phyloP scores from a whole-genome alignment of 2,329 filamentous ascomycete genomes.

The Plectosphaerella cucumerina region DNA sequence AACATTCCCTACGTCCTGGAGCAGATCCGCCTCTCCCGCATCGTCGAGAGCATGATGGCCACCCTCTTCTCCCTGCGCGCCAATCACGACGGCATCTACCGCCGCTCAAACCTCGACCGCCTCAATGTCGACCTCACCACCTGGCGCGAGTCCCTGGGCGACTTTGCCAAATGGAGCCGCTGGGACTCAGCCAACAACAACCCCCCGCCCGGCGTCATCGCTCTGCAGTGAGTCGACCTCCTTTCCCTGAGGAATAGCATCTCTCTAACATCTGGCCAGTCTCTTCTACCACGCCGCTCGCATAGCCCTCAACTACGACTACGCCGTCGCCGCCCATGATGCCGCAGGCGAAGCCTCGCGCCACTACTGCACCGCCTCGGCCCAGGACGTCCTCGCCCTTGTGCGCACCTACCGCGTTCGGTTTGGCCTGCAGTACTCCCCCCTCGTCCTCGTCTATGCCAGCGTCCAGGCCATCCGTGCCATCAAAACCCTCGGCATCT shows the following conservation, averaged over 20 bases:
- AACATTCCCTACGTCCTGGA: conserved; percentile 15
- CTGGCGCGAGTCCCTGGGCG: conserved; percentile 14
- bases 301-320: conserved; percentile 18
- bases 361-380: conserved; percentile 13
- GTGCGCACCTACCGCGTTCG: conserved; percentile 16
- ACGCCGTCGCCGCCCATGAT: conserved; percentile 3
- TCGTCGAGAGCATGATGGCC: conserved; percentile 17
- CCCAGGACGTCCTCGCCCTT: conserved; percentile 15
- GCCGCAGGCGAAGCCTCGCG: conserved; percentile 2
- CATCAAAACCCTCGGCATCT: conserved; percentile 1
- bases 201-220: background rate
- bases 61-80: conserved; percentile 7
- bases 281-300: conserved; percentile 18
- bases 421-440: conserved; percentile 14
- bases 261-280: background rate
- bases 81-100: conserved; percentile 1
- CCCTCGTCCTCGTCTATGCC: conserved; percentile 18
- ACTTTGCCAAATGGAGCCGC: conserved; percentile 14
- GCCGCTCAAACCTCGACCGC: conserved; percentile 8
- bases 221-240: background rate
- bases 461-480: conserved; percentile 16
- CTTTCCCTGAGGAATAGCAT: background rate
- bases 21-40: conserved; percentile 14
- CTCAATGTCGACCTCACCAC: conserved; percentile 15
- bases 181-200: conserved; percentile 14